Evolutionary conservation across 495 filamentous ascomycete genomes (phyloP), one percentile per base, ranked within the genome.

Genomic region (Aspergillus leporis): DNA sequence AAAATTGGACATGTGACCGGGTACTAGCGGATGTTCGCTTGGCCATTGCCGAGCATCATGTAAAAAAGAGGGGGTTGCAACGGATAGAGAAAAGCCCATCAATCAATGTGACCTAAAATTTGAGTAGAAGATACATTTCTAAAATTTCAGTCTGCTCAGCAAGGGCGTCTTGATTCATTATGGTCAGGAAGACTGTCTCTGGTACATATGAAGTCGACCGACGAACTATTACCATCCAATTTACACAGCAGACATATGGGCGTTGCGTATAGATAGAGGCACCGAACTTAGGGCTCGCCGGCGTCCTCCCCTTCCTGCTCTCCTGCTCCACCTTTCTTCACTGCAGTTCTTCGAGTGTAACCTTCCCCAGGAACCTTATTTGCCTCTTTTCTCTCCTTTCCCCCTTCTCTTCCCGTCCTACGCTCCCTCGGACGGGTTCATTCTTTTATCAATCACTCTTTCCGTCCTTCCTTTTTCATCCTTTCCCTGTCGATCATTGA

Each of bases 331-430:
- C 51, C 38, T 14, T 32, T 53, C 51, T 40, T 36, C 51, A 40
- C 22, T 54, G 41, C 19, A 36, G n/a, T 28, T 28, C 18, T 25
- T 52, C 16, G 50, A 36, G 0, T 18, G 50, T n/a, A 18, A 52
- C 32, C n/a, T 54, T 54, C 51, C 51, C 51, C 51, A 54, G 51
- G 25, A 54, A 47, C 18, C 13, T 47, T 47, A n/a, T 43, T 25
- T 25, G 7, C 21, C 9, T 51, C 30, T 36, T 51, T 10, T 54
- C 19, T 16, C 25, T 54, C 10, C 7, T 32, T 28, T 54, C 22
- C 23, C 36, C 25, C 22, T 41, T 18, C 51, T 23, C 43, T 25
- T 25, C 30, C 19, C n/a, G 9, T 36, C n/a, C 50, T 31, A 18
- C 22, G 2, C 51, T 53, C 34, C 21, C 51, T 25, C 22, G 34